A percentile compares a stretch with the other conserved stretches of the same genome.
phyloP scores from a whole-genome alignment of 495 filamentous ascomycete species.

The Lasiosphaeris hirsuta region DNA sequence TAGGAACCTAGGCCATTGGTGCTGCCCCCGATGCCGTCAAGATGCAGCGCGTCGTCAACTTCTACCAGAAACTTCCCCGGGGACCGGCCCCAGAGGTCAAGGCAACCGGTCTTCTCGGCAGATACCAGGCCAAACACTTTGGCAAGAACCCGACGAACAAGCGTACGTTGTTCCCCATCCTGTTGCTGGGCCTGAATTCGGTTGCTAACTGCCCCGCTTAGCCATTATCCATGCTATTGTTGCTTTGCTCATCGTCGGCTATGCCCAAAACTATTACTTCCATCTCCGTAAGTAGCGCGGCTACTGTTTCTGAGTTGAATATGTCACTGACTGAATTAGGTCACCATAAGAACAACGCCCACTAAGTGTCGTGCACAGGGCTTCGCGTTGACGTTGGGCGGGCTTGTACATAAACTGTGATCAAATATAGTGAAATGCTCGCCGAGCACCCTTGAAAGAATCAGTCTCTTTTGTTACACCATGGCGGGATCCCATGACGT shows the following conservation, averaged over 20 bases:
- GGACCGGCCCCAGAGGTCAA: conserved; percentile 78
- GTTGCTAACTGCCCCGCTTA: conserved; percentile 40
- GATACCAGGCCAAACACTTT: conserved; percentile 94
- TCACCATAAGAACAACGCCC: conserved; percentile 99
- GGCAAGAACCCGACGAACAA: conserved; percentile 81
- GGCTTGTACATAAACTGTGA: conserved; percentile 46
- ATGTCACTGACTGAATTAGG: conserved; percentile 48
- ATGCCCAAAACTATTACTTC: conserved; percentile 99
- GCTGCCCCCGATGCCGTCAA: conserved; percentile 89
- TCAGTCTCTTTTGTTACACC: not conserved
- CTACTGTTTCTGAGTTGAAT: not conserved
- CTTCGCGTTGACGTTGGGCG: conserved; percentile 23
- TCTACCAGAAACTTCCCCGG: conserved; percentile 96
- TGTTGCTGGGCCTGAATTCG: not conserved
- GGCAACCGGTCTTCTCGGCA: conserved; percentile 71
- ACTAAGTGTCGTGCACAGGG: conserved; percentile 53
- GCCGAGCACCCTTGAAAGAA: conserved; percentile 13
- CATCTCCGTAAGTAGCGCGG: conserved; percentile 78
- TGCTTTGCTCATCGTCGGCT: conserved; percentile 71
- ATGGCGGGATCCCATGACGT: too few species aligned
- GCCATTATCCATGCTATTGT: conserved; percentile 84
- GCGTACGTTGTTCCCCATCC: conserved; percentile 61
- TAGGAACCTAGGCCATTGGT: conserved; percentile 68
- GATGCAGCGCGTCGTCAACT: conserved; percentile 94
- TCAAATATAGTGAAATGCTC: conserved; percentile 30